These are phyloP conservation scores for Xylaria longipes DNA, from an alignment of 495 filamentous ascomycete species.

Conservation along the genomic window DNA sequence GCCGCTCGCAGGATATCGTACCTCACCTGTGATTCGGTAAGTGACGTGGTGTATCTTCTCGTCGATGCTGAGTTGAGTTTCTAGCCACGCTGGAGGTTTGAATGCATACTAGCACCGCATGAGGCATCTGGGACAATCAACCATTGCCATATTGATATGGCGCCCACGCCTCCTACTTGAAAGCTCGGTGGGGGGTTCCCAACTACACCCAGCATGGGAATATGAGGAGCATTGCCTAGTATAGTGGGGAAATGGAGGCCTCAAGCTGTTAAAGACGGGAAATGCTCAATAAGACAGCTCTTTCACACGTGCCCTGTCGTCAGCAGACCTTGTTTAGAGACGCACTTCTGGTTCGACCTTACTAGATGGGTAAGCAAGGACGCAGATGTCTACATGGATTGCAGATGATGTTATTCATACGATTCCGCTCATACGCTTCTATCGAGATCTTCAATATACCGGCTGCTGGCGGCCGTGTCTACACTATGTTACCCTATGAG, in stretches of 20 bases:
- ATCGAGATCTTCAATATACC: background rate
- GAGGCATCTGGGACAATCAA: background rate
- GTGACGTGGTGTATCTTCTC: background rate
- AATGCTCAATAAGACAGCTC: background rate
- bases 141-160: background rate
- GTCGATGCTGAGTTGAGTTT: background rate
- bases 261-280: slow-evolving; percentile 11
- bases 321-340: slow-evolving; percentile 23
- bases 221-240: slow-evolving; percentile 16
- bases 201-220: slow-evolving; percentile 4
- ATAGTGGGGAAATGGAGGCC: slow-evolving; percentile 27
- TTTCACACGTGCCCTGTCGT: slow-evolving; percentile 14
- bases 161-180: slow-evolving; percentile 9
- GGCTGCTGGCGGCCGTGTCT: background rate
- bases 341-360: slow-evolving; percentile 18
- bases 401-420: background rate
- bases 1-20: background rate
- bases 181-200: background rate
- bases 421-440: background rate
- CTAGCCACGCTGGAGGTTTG: background rate
- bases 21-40: background rate
- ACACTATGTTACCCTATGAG: background rate
- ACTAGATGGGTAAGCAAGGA: slow-evolving; percentile 19
- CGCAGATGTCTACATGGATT: slow-evolving; percentile 7
- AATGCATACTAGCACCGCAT: background rate